Conservation (phyloP, 2,329 filamentous ascomycete species). For the Phialocephala sp. region DNA sequence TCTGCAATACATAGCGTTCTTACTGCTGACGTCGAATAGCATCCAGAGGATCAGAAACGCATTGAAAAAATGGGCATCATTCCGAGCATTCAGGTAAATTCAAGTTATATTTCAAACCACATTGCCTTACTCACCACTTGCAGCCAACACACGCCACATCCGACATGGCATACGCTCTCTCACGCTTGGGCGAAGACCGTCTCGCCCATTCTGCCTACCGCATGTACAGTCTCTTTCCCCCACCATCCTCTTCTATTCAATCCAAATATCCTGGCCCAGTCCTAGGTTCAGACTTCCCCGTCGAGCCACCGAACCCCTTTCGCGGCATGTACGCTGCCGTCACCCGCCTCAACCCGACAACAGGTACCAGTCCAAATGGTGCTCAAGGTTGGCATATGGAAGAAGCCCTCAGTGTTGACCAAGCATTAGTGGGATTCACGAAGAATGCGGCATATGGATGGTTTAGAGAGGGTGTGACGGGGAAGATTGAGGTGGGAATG, state of each 20-base stretch:
- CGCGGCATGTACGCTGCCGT: conserved; percentile 73
- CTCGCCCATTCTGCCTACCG: conserved; percentile 65
- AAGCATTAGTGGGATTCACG: conserved; percentile 69
- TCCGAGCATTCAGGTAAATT: conserved; percentile 63
- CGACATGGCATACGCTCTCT: conserved; percentile 70
- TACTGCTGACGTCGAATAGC: conserved; percentile 38
- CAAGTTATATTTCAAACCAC: background rate
- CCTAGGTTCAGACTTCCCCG: conserved; percentile 74
- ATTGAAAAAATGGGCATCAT: conserved; percentile 65
- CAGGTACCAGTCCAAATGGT: conserved; percentile 55
- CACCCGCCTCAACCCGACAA: conserved; percentile 63
- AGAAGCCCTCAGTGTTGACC: conserved; percentile 61
- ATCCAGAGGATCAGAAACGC: conserved; percentile 66
- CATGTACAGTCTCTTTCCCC: conserved; percentile 64
- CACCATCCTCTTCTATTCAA: background rate
- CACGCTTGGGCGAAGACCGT: conserved; percentile 61
- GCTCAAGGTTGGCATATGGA: conserved; percentile 62
- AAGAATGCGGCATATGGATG: conserved; percentile 62
- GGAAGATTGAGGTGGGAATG: conserved; percentile 62
- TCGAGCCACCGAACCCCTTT: conserved; percentile 71
- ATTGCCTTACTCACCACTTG: conserved; percentile 6
- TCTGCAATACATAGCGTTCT: background rate
- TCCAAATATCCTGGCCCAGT: conserved; percentile 49
- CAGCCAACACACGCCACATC: conserved; percentile 72
- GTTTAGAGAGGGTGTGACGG: conserved; percentile 63